Evolutionary conservation across 208 protist species (phyloP).

Genomic region (Strigomonas oncopelti): DNA sequence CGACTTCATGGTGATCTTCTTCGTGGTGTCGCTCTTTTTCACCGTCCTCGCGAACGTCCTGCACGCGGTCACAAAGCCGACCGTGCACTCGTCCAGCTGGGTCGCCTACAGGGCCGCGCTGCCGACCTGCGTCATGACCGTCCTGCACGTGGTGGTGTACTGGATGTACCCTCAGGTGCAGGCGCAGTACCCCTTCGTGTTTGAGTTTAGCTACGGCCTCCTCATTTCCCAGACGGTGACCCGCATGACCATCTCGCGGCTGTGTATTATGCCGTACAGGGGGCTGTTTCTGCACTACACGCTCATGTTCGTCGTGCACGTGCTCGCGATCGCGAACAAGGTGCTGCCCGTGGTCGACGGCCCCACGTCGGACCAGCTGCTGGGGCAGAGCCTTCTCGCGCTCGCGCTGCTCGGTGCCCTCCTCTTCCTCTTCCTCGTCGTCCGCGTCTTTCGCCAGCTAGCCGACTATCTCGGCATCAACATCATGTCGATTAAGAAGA

Average conservation of each 20-base stretch:
- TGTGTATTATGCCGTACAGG: conserved; percentile 70
- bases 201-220: conserved; percentile 78
- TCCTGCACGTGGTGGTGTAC: conserved; percentile 54
- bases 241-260: conserved; percentile 70
- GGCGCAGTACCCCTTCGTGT: conserved; percentile 45
- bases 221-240: conserved; percentile 72
- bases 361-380: conserved; percentile 15
- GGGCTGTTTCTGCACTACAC: conserved; percentile 44
- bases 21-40: conserved; percentile 26
- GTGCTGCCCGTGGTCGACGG: conserved; percentile 26
- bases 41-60: conserved; percentile 60
- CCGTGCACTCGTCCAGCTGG: conserved; percentile 27
- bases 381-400: conserved; percentile 40
- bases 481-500: conserved; percentile 50
- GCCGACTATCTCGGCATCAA: conserved; percentile 46
- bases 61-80: conserved; percentile 34
- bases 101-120: conserved; percentile 35
- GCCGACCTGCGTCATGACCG: conserved; percentile 36
- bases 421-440: conserved; percentile 69
- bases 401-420: conserved; percentile 41
- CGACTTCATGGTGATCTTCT: conserved; percentile 43
- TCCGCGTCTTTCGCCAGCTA: conserved; percentile 60
- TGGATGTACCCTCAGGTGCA: conserved; percentile 39
- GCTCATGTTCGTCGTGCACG: conserved; percentile 27
- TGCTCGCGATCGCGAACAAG: conserved; percentile 23